Base-by-base conservation (phyloP, 2,329 filamentous ascomycete genomes). In the Pestalotiopsis sp. region DNA sequence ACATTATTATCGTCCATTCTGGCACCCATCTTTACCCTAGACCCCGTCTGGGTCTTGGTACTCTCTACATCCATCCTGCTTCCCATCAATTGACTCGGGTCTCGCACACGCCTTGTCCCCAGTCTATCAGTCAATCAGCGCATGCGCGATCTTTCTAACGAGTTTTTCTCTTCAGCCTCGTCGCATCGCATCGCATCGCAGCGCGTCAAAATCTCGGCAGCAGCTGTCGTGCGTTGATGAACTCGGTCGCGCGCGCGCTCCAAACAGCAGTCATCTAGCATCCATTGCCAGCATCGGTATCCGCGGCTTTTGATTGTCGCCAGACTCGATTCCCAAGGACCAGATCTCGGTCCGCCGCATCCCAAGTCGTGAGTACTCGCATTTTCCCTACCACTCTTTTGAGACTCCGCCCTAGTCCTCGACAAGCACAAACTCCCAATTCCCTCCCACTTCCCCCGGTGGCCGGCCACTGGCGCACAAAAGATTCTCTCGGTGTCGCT, bases 141-240 rank as follows among this genome's bases (percentile, higher is more conserved):
- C 45, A 27, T 17, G 11, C 20, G 20, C 39, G 14, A 20, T 65
- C 59, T 52, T 38, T 39, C 59, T 61, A 20, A 39, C 59, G 38
- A n/a, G n/a, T 36, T 39, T 38, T 61, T 52, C 45, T 23, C 20
- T 39, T 61, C 59, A 61, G 59, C 59, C 59, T 52, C 39, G 61
- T 64, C 61, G 61, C 38, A 45, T 36, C 31, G 31, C 31, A 36
- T 64, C 39, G 31, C 31, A 36, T 64, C 39, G 20, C n/a, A 64
- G 61, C 61, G 41, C 61, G 41, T 64, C 59, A 61, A 59, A 59
- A 61, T 39, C 45, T 61, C 59, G 61, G 36, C 61, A 61, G 25
- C 61, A 23, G 20, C n/a, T 52, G 12, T 52, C 41, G 38, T 12
- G 38, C 39, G 14, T 17, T 49, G 36, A 23, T 5, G 9, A 5